Base-by-base conservation (phyloP, 495 filamentous ascomycete species). In the Penicillium flavigenum region DNA sequence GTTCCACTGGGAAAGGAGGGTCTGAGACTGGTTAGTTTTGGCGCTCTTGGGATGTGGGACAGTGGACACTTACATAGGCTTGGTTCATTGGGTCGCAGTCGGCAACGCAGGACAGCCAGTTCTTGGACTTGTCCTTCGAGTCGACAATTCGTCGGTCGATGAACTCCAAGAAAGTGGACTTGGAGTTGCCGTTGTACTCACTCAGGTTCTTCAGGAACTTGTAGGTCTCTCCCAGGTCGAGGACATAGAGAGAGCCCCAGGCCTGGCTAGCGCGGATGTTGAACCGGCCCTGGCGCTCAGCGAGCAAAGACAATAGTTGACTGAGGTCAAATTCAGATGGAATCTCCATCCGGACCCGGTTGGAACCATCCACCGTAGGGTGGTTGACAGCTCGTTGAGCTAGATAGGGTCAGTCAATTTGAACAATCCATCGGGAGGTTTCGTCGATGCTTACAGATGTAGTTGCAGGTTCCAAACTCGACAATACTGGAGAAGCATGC, bases 391-490 rank as follows among this genome's bases (percentile, higher is more conserved):
- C 72, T 64, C 72, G 73, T 78, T 81, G 78, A 46, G 77, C 77
- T 79, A 26, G 12, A 43, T 16, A 5, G 4, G 31, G 57, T 76
- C 47, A 76, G 71, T 45, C 42, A 29, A 31, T 29, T 16, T 38
- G 54, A 31, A 39, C 43, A 34, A 32, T 16, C 39, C 4, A 38
- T 27, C 8, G n/a, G 48, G 20, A 29, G 16, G 16, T 7, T 39
- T 22, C 2, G 12, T 12, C 12, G 39, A 12, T 39, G 60, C 76
- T 39, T 66, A 79, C 77, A 81, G 49, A 81, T 74, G 53, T 79
- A 79, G 49, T 81, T 81, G 66, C 76, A 79, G 3, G 75, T 79
- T 54, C 74, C 78, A 49, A 74, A 76, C 61, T 79, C 76, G n/a
- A 81, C 77, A 56, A 81, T 76, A 55, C 69, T 79, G 17, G 73